Evolutionary conservation across 192 early-diverging fungal genomes (phyloP).

Genomic region (Kickxella alabastrina): DNA sequence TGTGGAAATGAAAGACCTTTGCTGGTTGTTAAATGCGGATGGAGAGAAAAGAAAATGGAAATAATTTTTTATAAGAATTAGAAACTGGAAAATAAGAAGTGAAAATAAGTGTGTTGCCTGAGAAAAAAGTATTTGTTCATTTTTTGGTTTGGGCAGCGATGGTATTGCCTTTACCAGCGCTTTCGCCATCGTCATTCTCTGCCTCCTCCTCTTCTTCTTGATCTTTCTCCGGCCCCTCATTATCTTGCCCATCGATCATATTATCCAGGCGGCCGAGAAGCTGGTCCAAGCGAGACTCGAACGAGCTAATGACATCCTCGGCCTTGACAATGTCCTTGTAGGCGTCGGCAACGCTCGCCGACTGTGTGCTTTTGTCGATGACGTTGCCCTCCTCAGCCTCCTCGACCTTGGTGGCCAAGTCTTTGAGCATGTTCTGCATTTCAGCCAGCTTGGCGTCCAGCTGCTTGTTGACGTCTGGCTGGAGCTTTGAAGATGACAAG

Average conservation of each 20-base stretch:
- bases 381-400: conserved; percentile 12
- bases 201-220: background rate
- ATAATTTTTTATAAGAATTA: too few species aligned
- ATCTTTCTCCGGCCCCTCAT: background rate
- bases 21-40: background rate
- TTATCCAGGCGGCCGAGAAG: conserved; percentile 29
- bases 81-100: conserved; percentile 1
- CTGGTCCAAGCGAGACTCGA: conserved; percentile 28
- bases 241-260: conserved; percentile 12
- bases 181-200: background rate
- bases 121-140: too few species aligned
- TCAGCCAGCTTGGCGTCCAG: conserved; percentile 7
- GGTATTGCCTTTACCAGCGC: background rate
- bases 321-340: conserved; percentile 23
- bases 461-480: conserved; percentile 11
- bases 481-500: background rate
- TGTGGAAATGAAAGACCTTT: background rate
- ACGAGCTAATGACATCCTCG: conserved; percentile 20
- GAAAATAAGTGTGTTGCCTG: background rate
- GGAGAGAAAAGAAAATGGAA: background rate
- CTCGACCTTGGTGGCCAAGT: conserved; percentile 16
- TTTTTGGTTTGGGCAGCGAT: too few species aligned
- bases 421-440: conserved; percentile 20
- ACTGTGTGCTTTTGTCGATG: background rate
- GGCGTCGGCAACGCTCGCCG: conserved; percentile 19